These are phyloP conservation scores for Polyporus tsugae DNA, from an alignment of 1,284 basidiomycete species.

Conservation along the genomic window DNA sequence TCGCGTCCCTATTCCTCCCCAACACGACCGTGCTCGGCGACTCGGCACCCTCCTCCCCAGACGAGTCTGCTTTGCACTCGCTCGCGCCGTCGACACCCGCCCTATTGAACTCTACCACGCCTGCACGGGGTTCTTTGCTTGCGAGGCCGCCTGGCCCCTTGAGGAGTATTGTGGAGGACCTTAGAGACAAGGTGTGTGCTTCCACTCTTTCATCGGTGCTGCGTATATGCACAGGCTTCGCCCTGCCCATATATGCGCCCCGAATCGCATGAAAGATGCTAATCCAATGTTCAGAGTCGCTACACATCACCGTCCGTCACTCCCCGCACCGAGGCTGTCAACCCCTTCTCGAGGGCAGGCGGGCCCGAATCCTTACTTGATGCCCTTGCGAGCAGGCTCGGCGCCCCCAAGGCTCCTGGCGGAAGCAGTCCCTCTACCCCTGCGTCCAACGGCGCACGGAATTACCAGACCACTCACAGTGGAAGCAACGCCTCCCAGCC, in stretches of 20 bases:
- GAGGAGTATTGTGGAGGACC: constrained; percentile 80
- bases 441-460: constrained; percentile 29
- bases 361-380: constrained; percentile 37
- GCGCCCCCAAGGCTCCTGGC: constrained; percentile 21
- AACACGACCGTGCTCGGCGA: constrained; percentile 70
- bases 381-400: constrained; percentile 30
- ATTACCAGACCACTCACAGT: constrained; percentile 42
- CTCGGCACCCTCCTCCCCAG: constrained; percentile 57
- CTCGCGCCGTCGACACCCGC: constrained; percentile 27
- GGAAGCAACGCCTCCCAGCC: constrained; percentile 35
- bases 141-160: constrained; percentile 46
- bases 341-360: constrained; percentile 47
- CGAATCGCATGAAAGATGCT: not conserved
- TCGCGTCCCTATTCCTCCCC: constrained; percentile 83
- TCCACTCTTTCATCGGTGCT: not conserved
- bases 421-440: constrained; percentile 24
- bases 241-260: not conserved
- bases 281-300: constrained; percentile 46
- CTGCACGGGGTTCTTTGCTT: constrained; percentile 28
- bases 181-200: constrained; percentile 64
- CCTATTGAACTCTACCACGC: constrained; percentile 36
- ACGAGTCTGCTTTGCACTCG: constrained; percentile 31
- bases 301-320: constrained; percentile 48
- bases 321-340: constrained; percentile 47
- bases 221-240: too few relatives aligned